phyloP scores from a whole-genome alignment of 768 basidiomycete genomes.

The Glaciozyma martinii region DNA sequence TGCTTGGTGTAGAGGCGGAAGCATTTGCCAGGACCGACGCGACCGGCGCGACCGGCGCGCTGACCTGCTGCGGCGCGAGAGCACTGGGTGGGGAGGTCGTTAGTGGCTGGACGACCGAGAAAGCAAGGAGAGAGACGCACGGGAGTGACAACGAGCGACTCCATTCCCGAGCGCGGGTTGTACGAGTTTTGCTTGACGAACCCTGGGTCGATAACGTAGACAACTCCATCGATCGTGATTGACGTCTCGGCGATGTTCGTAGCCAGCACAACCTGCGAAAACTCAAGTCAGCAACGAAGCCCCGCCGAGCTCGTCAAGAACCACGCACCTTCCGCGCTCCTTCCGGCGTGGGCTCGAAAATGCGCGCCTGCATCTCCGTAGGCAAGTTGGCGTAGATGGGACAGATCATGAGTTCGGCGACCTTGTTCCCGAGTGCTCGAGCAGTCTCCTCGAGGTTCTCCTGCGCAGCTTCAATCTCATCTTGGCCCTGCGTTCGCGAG shows the following conservation, averaged over 20 bases:
- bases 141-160: constrained; percentile 87
- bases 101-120: background rate
- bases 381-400: constrained; percentile 99
- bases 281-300: background rate
- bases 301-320: background rate
- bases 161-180: constrained; percentile 98
- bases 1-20: constrained; percentile 99
- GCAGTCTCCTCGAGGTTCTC: constrained; percentile 95
- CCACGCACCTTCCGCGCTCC: constrained; percentile 67
- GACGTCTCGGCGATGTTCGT: constrained; percentile 99
- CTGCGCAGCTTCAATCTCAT: constrained; percentile 95
- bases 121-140: constrained; percentile 46
- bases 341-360: constrained; percentile 96
- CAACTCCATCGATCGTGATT: constrained; percentile 98
- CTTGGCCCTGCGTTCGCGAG: constrained; percentile 63
- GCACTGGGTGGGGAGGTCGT: constrained; percentile 50
- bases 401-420: constrained; percentile 85
- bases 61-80: constrained; percentile 97
- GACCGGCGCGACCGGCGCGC: constrained; percentile 89
- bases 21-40: constrained; percentile 94
- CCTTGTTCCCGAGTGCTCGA: constrained; percentile 88
- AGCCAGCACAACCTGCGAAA: constrained; percentile 67
- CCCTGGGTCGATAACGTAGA: constrained; percentile 97
- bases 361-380: constrained; percentile 98
- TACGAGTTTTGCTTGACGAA: constrained; percentile 99